Evolutionary conservation across 2,329 filamentous ascomycete genomes (phyloP).

Genomic region (Cordyceps militaris): DNA sequence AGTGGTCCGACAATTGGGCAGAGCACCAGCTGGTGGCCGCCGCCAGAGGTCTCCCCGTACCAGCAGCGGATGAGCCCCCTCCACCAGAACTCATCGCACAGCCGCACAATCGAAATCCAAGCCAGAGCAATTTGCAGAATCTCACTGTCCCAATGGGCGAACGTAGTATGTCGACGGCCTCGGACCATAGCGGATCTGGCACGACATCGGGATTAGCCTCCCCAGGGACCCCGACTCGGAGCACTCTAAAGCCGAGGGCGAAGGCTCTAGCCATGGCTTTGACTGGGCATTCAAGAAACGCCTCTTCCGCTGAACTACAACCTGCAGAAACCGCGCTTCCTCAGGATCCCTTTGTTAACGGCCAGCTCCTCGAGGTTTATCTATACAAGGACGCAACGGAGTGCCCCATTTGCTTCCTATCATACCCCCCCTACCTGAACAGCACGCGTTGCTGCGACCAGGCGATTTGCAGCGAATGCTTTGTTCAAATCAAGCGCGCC

Average conservation of each 20-base stretch:
- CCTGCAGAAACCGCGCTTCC: conserved; percentile 76
- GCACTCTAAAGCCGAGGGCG: conserved; percentile 70
- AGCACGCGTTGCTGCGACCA: conserved; percentile 93
- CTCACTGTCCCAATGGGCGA: conserved; percentile 74
- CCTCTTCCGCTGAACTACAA: conserved; percentile 61
- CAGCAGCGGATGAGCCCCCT: conserved; percentile 74
- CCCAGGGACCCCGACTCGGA: conserved; percentile 37
- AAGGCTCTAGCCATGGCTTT: conserved; percentile 83
- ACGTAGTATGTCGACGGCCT: conserved; percentile 71
- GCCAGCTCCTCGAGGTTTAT: conserved; percentile 87
- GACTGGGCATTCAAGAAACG: conserved; percentile 65
- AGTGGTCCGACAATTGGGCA: conserved; percentile 82
- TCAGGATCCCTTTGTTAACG: conserved; percentile 81
- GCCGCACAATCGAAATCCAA: conserved; percentile 23
- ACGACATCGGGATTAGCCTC: conserved; percentile 50
- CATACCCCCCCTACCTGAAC: conserved; percentile 92
- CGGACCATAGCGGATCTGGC: conserved; percentile 59
- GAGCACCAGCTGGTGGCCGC: conserved; percentile 93
- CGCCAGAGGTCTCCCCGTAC: conserved; percentile 75
- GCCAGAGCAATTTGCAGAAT: conserved; percentile 49
- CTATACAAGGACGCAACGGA: conserved; percentile 87
- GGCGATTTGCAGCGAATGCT: conserved; percentile 95
- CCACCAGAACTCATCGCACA: conserved; percentile 54
- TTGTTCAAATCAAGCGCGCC: conserved; percentile 94
- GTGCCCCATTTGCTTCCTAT: conserved; percentile 94